Base-by-base conservation (phyloP, 257 asterid genomes). In the Nicotiana attenuata region DNA sequence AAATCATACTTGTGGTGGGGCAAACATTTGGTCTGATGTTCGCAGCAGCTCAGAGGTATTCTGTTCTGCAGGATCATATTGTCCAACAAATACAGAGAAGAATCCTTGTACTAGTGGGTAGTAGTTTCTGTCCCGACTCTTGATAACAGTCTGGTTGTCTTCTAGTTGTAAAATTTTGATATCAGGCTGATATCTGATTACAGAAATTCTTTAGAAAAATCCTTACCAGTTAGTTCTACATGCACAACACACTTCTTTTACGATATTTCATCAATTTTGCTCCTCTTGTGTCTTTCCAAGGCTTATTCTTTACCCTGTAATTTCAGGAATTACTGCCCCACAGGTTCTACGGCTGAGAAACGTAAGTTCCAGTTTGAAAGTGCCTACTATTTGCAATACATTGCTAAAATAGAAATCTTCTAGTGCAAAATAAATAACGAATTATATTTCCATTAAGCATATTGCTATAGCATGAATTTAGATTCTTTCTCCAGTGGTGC, bases 1-100 rank as follows among this genome's bases (percentile, higher is more conserved):
- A 29, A 94, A 90, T 85, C 97, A 94, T 81, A 87, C 93, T 31
- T 96, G 99, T 80, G 99, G 99, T 2, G 97, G 97, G 81, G 99
- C 98, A 59, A 97, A 94, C 85, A 84, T 91, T 28, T 96, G 99
- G 99, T 91, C 99, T 38, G 98, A 96, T 88, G 91, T 88, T 82
- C 26, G 83, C 76, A 81, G 88, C 61, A 97, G 93, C 45, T 84
- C 87, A 2, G 95, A 92, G 83, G 65, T 94, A 76, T 96, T 94
- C 84, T 96, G 99, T 89, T 87, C 97, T n/a, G 97, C 93, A 6
- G 99, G 98, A 76, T 96, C 81, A 81, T 93, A 91, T 85, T 96
- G 99, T 83, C 98, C 99, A 50, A 85, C 93, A 29, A 94, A 87
- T 81, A 91, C 88, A 47, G 85, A 87, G 79, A 93, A 89, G 85